A percentile compares a stretch with the other conserved stretches of the same genome.
phyloP scores from a whole-genome alignment of 1,139 yeast genomes.

The Protomyces inouyei region DNA sequence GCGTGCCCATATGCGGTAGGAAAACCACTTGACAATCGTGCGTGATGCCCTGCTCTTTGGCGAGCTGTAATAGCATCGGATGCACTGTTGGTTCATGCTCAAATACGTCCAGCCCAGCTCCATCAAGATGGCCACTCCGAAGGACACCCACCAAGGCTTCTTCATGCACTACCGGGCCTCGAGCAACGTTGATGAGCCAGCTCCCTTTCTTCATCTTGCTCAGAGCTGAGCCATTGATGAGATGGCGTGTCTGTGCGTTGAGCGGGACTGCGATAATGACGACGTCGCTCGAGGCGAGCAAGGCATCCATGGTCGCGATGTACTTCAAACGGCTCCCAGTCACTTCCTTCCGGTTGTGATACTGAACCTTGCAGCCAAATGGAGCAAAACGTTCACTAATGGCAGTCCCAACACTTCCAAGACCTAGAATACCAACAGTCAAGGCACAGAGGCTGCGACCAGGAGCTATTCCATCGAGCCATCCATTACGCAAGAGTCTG shows the following conservation, averaged over 20 bases:
- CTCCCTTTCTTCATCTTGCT: conserved; percentile 61
- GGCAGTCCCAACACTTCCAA: conserved; percentile 68
- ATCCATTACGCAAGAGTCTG: not conserved
- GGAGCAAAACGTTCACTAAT: conserved; percentile 58
- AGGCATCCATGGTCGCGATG: conserved; percentile 55
- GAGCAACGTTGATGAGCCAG: conserved; percentile 60
- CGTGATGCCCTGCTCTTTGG: not conserved
- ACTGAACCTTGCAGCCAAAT: conserved; percentile 60
- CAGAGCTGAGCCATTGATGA: conserved; percentile 51
- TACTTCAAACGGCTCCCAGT: conserved; percentile 49
- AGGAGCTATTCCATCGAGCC: conserved; percentile 46
- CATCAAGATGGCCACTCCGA: conserved; percentile 59
- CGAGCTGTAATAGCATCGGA: not conserved
- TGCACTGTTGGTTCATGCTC: conserved; percentile 49
- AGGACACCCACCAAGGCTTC: conserved; percentile 55
- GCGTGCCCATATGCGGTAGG: conserved; percentile 78
- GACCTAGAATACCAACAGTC: conserved; percentile 57
- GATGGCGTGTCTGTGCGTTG: conserved; percentile 53
- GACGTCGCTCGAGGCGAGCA: conserved; percentile 53
- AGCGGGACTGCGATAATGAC: conserved; percentile 62
- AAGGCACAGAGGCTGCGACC: conserved; percentile 47
- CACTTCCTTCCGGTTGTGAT: conserved; percentile 52
- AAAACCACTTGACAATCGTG: conserved; percentile 41
- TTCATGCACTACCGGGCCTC: conserved; percentile 69
- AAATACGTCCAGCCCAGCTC: conserved; percentile 74